Base-by-base conservation (phyloP, 2,329 filamentous ascomycete species). In the Simplicillium sp. region DNA sequence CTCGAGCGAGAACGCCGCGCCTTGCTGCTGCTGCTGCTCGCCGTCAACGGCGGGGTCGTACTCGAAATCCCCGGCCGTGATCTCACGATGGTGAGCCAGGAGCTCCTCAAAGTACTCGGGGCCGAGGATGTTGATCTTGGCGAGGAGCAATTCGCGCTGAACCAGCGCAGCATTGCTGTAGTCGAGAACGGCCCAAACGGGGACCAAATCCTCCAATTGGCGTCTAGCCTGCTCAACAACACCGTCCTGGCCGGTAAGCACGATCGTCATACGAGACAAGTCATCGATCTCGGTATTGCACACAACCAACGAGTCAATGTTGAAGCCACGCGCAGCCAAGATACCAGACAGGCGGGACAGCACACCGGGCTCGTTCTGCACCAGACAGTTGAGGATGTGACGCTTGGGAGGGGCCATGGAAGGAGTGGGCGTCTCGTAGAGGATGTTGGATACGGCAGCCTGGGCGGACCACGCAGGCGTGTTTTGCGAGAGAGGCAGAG, bases 41-140 rank as follows among this genome's bases (percentile, higher is more conserved):
- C 59, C 52, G 35, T 67, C 65, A 18, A 56, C 49, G 17, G 50
- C 55, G 4, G 52, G 48, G 42, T 85, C 80, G 29, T 61, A 54
- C 8, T 68, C 63, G 28, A 56, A 49, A 13, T 67, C 65, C 36
- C 61, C 61, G 14, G 68, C 64, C 18, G 73, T 72, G 41, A 97
- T 94, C 68, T 97, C 92, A 44, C 89, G 82, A 66, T 98, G 92
- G 65, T 98, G 92, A 41, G 87, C 83, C 50, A 96, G 80, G 42
- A 98, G 76, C 67, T 98, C 92, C 68, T 97, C 90, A 54, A 96
- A 98, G 68, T 95, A 96, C 70, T 98, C 92, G 6, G 92, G 92
- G 1, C 92, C 92, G 31, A 98, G 76, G 46, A 94, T 95, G 63
- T 90, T 94, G 66, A 98, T 78, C 73, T 98, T 98, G 54, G 92